A percentile compares a stretch with the other conserved stretches of the same genome.
Conservation (phyloP, 179 eudicot species). For the Sideroxylon spinosum region DNA sequence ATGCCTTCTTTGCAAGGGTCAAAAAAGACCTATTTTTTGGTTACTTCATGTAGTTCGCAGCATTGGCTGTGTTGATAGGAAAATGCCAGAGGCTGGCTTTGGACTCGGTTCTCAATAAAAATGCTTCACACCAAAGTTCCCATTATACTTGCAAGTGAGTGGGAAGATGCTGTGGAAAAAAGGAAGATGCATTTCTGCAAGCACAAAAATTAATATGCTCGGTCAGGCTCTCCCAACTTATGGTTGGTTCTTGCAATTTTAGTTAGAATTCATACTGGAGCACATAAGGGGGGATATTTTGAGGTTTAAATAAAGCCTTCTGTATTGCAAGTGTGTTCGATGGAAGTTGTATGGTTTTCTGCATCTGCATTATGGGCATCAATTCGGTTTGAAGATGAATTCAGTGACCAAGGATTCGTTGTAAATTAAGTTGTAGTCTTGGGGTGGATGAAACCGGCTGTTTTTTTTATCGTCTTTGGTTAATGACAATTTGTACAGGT, state of each 20-base stretch:
- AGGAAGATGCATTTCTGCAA: not conserved
- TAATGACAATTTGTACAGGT: slow-evolving; percentile 49
- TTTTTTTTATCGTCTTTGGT: slow-evolving; percentile 13
- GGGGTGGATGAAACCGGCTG: slow-evolving; percentile 32
- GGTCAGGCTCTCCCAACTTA: not conserved
- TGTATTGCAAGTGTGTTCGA: slow-evolving; percentile 9
- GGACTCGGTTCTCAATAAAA: not conserved
- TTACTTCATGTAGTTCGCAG: slow-evolving; percentile 2
- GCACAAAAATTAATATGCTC: slow-evolving; percentile 17
- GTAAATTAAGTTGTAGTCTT: slow-evolving; percentile 39
- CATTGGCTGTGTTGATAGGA: not conserved
- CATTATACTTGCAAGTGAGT: slow-evolving; percentile 9
- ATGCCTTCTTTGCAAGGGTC: not conserved
- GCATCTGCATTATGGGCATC: slow-evolving; percentile 19
- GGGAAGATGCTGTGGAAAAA: slow-evolving; percentile 18
- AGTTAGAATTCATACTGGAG: not conserved
- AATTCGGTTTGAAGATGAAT: slow-evolving; percentile 14
- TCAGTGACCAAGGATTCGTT: slow-evolving; percentile 18
- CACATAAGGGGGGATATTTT: not conserved
- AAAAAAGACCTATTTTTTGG: not conserved
- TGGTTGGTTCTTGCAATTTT: not conserved
- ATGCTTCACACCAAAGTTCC: slow-evolving; percentile 11
- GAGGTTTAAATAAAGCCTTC: slow-evolving; percentile 15
- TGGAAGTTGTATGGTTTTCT: slow-evolving; percentile 20
- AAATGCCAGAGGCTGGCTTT: slow-evolving; percentile 16